A percentile compares a stretch with the other conserved stretches of the same genome.
Conservation (phyloP, 192 early-diverging fungal genomes). For the Umbelopsis vinacea region DNA sequence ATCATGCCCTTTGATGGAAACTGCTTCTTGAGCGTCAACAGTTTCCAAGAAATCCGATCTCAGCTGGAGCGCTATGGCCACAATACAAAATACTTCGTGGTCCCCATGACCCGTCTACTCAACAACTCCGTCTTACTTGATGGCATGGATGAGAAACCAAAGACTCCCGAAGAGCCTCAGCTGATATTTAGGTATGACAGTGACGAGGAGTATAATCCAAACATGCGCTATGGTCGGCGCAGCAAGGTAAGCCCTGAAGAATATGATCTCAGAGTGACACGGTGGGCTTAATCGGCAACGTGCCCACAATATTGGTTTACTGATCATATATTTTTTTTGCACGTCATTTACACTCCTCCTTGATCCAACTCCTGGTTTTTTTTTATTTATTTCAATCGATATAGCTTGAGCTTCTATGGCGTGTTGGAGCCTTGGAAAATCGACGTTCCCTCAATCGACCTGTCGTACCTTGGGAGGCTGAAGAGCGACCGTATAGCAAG, state of each 20-base stretch:
- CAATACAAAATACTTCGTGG: constrained; percentile 60
- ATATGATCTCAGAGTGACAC: too few species aligned
- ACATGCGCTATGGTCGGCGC: constrained; percentile 69
- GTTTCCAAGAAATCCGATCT: constrained; percentile 56
- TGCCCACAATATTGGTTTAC: too few species aligned
- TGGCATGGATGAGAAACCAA: constrained; percentile 54
- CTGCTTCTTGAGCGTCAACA: constrained; percentile 58
- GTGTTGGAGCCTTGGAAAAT: constrained; percentile 58
- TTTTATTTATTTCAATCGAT: background rate
- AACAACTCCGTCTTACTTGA: constrained; percentile 59
- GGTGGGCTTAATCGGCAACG: too few species aligned
- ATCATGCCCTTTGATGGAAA: constrained; percentile 71
- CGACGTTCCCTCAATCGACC: constrained; percentile 48
- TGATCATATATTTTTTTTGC: too few species aligned
- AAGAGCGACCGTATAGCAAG: constrained; percentile 45
- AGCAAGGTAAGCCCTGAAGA: constrained; percentile 52
- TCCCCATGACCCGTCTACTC: constrained; percentile 64
- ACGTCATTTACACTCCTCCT: background rate
- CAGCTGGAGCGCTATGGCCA: constrained; percentile 51
- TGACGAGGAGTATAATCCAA: constrained; percentile 55
- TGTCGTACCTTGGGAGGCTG: constrained; percentile 60
- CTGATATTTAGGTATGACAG: constrained; percentile 64
- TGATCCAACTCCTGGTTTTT: background rate
- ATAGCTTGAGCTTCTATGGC: constrained; percentile 62
- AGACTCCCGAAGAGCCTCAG: constrained; percentile 65